These are phyloP conservation scores for Acacia concinna DNA, from an alignment of 331 rosid genomes.

Conservation along the genomic window DNA sequence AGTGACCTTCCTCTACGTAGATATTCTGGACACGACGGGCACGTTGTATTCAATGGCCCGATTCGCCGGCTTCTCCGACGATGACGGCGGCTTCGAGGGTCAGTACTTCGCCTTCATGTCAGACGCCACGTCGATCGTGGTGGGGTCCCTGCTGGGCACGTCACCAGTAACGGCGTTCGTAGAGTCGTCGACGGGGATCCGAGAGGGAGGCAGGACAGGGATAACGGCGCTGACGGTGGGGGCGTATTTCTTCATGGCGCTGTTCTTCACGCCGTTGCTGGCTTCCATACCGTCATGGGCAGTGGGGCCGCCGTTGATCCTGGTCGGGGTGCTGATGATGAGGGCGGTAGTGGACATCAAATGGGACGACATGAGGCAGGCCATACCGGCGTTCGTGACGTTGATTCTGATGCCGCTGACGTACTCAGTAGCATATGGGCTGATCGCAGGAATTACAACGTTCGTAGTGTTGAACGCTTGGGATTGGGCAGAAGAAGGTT, in stretches of 20 bases:
- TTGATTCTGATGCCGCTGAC: slow-evolving; percentile 83
- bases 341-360: slow-evolving; percentile 81
- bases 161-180: slow-evolving; percentile 89
- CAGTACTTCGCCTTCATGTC: slow-evolving; percentile 98
- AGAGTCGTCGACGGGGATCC: slow-evolving; percentile 88
- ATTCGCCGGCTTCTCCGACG: slow-evolving; percentile 81
- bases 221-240: slow-evolving; percentile 80
- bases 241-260: slow-evolving; percentile 63
- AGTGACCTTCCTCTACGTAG: slow-evolving; percentile 81
- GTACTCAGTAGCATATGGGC: slow-evolving; percentile 82
- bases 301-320: slow-evolving; percentile 92
- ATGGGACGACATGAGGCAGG: slow-evolving; percentile 92
- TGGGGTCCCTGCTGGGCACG: slow-evolving; percentile 80
- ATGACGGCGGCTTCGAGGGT: slow-evolving; percentile 73
- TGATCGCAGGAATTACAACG: slow-evolving; percentile 86
- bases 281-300: slow-evolving; percentile 99
- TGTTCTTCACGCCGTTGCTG: slow-evolving; percentile 86
- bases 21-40: slow-evolving; percentile 84
- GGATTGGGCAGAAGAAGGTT: slow-evolving; percentile 60
- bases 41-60: slow-evolving; percentile 90
- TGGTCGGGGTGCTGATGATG: slow-evolving; percentile 98
- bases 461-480: slow-evolving; percentile 59
- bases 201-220: slow-evolving; percentile 94
- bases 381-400: slow-evolving; percentile 91
- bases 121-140: slow-evolving; percentile 87